A percentile compares a stretch with the other conserved stretches of the same genome.
Conservation (phyloP, 192 early-diverging fungal species). For the Spinellus fusiger region DNA sequence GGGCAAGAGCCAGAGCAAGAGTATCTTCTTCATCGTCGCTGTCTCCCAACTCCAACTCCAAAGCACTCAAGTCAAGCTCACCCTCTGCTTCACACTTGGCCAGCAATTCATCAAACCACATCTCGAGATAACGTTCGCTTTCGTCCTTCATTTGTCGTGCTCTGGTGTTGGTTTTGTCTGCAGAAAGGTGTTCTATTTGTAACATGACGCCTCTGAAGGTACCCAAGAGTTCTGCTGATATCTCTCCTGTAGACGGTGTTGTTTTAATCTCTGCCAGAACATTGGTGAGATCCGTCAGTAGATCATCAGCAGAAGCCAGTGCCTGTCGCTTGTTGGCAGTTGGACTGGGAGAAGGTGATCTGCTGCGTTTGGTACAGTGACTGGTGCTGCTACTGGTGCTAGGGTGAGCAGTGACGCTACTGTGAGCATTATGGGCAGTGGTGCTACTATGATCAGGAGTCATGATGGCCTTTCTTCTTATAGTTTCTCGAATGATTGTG, state of each 20-base stretch:
- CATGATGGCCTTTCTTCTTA: no score
- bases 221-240: constrained; percentile 21
- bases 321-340: neutral
- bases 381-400: no score
- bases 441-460: no score
- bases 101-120: constrained; percentile 28
- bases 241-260: constrained; percentile 23
- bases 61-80: constrained; percentile 13
- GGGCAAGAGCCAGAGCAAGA: constrained; percentile 19
- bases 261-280: constrained; percentile 25
- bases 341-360: constrained; percentile 1
- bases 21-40: constrained; percentile 23
- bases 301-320: neutral
- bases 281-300: constrained; percentile 17
- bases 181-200: constrained; percentile 25
- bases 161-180: constrained; percentile 25
- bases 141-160: constrained; percentile 21
- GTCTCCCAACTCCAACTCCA: neutral
- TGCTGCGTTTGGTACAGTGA: constrained; percentile 11
- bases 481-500: no score
- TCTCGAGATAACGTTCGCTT: constrained; percentile 22
- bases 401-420: no score
- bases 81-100: constrained; percentile 25
- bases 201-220: constrained; percentile 23
- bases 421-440: no score